phyloP scores from a whole-genome alignment of 2,329 filamentous ascomycete species.

The Cryoendolithus antarcticus region DNA sequence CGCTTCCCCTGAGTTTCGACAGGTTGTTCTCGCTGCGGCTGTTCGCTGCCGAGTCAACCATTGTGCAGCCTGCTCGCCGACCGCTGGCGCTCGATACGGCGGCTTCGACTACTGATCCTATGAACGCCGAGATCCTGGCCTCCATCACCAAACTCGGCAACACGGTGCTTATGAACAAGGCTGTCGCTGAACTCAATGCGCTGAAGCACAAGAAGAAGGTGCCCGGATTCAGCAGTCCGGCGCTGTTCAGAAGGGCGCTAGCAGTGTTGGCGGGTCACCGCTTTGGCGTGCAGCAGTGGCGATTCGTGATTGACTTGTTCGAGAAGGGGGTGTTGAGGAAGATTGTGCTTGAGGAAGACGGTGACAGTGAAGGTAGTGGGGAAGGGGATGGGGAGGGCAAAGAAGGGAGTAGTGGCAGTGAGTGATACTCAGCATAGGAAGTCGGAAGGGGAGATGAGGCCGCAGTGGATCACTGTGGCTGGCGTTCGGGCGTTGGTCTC shows the following conservation, averaged over 20 bases:
- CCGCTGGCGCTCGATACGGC: slow-evolving; percentile 3
- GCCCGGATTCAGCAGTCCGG: slow-evolving; percentile 60
- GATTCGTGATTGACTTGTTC: slow-evolving; percentile 88
- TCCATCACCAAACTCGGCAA: slow-evolving; percentile 83
- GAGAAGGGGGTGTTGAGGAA: slow-evolving; percentile 77
- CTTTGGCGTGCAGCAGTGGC: slow-evolving; percentile 73
- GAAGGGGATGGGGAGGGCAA: slow-evolving; percentile 45
- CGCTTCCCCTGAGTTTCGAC: slow-evolving; percentile 66
- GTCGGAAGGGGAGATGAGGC: too few relatives aligned
- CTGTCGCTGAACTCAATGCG: slow-evolving; percentile 63
- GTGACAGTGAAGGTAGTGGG: slow-evolving; percentile 27
- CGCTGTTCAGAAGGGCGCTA: slow-evolving; percentile 76
- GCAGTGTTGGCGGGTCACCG: slow-evolving; percentile 77
- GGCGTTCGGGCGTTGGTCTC: too few relatives aligned
- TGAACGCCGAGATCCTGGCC: slow-evolving; percentile 65
- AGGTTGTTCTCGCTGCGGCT: slow-evolving; percentile 58
- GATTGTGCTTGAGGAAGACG: slow-evolving; percentile 69
- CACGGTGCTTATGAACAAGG: slow-evolving; percentile 80
- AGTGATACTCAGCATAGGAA: too few relatives aligned
- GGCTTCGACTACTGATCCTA: slow-evolving; percentile 36
- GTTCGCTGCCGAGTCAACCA: slow-evolving; percentile 2
- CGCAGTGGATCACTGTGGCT: too few relatives aligned
- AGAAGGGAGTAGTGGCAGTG: slow-evolving; percentile 26
- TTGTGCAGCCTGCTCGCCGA: background rate
- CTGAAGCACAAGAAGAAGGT: slow-evolving; percentile 47